Conservation (phyloP, 1,139 yeast genomes). For the Pichia norvegensis region DNA sequence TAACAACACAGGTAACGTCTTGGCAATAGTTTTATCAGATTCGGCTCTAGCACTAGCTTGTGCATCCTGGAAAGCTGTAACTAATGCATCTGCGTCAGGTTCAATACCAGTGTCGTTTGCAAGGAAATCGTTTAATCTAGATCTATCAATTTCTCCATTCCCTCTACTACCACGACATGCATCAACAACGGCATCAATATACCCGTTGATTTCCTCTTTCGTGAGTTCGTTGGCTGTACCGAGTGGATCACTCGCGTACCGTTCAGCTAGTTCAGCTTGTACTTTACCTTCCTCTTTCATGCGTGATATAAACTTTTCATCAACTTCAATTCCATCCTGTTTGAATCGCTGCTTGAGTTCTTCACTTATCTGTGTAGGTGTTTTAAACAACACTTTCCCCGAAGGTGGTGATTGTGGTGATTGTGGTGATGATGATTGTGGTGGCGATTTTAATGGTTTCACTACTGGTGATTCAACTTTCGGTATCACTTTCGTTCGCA, state of each 20-base stretch:
- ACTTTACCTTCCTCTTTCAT: conserved; percentile 21
- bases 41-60: conserved; percentile 16
- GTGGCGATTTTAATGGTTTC: too few relatives aligned
- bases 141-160: not conserved
- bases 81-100: conserved; percentile 13
- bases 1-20: conserved; percentile 20
- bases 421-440: too few relatives aligned
- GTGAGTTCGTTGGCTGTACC: conserved; percentile 13
- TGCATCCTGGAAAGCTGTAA: conserved; percentile 19
- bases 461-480: too few relatives aligned
- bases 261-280: conserved; percentile 15
- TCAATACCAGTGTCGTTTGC: not conserved
- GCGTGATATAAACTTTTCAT: conserved; percentile 22
- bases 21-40: not conserved
- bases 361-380: conserved; percentile 21
- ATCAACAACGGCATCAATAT: conserved; percentile 14
- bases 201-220: conserved; percentile 18
- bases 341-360: conserved; percentile 21
- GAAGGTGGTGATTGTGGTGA: too few relatives aligned
- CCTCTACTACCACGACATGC: not conserved
- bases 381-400: conserved; percentile 11
- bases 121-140: conserved; percentile 7
- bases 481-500: too few relatives aligned
- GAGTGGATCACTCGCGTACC: conserved; percentile 14
- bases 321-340: conserved; percentile 24